A percentile compares a stretch with the other conserved stretches of the same genome.
Conservation (phyloP, 2,329 filamentous ascomycete genomes). For the Fusarium austroafricanum region DNA sequence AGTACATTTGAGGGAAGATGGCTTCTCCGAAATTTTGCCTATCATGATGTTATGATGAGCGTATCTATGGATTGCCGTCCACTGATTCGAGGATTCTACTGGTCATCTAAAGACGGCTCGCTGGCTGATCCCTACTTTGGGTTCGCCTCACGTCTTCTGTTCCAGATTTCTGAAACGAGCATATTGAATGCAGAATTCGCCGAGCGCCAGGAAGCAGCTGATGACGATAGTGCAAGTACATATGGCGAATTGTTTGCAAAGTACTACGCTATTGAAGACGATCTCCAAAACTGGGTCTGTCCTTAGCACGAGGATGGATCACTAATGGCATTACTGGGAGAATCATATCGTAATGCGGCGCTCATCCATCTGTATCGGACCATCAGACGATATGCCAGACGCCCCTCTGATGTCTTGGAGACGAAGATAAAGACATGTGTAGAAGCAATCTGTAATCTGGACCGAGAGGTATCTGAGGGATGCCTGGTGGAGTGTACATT, state of each 20-base stretch:
- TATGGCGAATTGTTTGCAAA: background rate
- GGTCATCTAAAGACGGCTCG: background rate
- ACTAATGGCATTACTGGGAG: background rate
- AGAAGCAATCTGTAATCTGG: background rate
- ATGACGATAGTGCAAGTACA: background rate
- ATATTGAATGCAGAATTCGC: conserved; percentile 1
- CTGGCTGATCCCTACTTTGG: background rate
- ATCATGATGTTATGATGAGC: conserved; percentile 30
- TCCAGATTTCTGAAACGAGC: background rate
- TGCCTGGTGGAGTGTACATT: background rate
- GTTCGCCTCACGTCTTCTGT: background rate
- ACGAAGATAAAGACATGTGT: background rate
- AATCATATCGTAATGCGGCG: background rate
- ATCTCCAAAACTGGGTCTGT: background rate
- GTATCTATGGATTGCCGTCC: conserved; percentile 14
- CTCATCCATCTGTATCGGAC: conserved; percentile 1
- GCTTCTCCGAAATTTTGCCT: conserved; percentile 37
- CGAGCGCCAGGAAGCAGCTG: background rate
- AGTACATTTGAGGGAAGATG: conserved; percentile 33
- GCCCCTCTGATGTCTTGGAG: background rate
- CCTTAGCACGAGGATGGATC: background rate
- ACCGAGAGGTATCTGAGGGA: background rate
- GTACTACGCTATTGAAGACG: background rate
- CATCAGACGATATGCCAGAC: background rate
- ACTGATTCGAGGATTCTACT: background rate